Base-by-base conservation (phyloP, 179 eudicot species). In the Vitellaria paradoxa region DNA sequence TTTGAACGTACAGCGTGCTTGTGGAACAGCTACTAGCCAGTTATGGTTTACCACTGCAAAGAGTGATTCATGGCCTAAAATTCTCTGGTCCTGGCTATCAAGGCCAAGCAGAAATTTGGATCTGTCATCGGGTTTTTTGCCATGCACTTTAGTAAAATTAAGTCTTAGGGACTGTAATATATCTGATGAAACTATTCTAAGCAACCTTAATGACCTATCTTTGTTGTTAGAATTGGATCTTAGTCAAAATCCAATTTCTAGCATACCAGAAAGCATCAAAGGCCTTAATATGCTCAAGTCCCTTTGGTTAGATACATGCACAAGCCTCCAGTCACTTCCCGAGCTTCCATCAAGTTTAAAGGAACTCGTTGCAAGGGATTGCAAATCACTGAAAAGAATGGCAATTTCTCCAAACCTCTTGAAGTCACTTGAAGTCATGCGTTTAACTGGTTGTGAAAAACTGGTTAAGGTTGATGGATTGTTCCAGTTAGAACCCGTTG, bases 221-320 rank as follows among this genome's bases (percentile, higher is more conserved):
- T 68, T 63, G 11, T 73, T 80, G 64, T 24, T 52, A 24, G 21
- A 68, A 21, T 75, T 80, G 67, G 26, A 80, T 66, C 72, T 80
- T 20, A 59, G 68, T 26, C 9, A 50, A n/a, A 80, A 75, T 45
- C 70, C 72, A 75, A 46, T 57, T 75, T 60, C 21, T 66, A 66
- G 52, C 13, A 3, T 75, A 49, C 82, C 78, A 45, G 65, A 76
- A 13, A 79, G 68, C 55, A 72, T 79, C 9, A 72, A 45, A 24
- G 45, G 37, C 26, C 68, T 79, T 7, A 9, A 68, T 4, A 71
- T 14, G 49, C 74, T 74, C 14, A 68, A 57, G 55, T 20, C 50
- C 14, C 74, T 79, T 18, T 8, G 21, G 46, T 60, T 80, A 67
- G 63, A 68, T 45, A 14, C 21, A 5, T 80, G 82, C 78, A 56